phyloP scores from a whole-genome alignment of 305 asterid species.

The Fraxinus greggii region DNA sequence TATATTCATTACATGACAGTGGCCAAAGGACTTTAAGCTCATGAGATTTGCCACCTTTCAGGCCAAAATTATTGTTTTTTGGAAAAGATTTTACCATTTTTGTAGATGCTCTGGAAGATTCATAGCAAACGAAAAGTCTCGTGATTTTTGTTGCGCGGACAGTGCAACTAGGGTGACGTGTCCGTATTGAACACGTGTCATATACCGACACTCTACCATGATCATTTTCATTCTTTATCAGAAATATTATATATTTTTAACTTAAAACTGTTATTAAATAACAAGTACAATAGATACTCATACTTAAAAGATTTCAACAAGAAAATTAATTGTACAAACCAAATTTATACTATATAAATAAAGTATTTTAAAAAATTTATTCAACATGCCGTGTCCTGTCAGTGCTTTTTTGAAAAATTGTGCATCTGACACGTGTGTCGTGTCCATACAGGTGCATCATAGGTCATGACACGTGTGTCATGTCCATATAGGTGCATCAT shows the following conservation, averaged over 20 bases:
- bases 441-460: background rate
- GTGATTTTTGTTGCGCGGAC: background rate
- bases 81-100: background rate
- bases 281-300: background rate
- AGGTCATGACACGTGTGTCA: background rate
- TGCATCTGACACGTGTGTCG: background rate
- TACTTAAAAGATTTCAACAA: background rate
- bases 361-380: background rate
- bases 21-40: slow-evolving; percentile 9
- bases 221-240: background rate
- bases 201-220: background rate
- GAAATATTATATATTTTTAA: background rate
- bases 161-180: background rate
- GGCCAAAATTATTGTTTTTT: background rate
- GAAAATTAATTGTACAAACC: background rate
- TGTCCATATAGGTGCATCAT: background rate
- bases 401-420: background rate
- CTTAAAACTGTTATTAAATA: background rate
- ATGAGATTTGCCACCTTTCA: background rate
- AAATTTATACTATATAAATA: background rate
- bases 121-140: background rate
- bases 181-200: background rate
- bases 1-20: background rate
- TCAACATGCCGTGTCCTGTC: background rate
- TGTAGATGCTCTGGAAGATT: background rate